Evolutionary conservation across 2,329 filamentous ascomycete genomes (phyloP).

Genomic region (Dactylellina drechsleri): DNA sequence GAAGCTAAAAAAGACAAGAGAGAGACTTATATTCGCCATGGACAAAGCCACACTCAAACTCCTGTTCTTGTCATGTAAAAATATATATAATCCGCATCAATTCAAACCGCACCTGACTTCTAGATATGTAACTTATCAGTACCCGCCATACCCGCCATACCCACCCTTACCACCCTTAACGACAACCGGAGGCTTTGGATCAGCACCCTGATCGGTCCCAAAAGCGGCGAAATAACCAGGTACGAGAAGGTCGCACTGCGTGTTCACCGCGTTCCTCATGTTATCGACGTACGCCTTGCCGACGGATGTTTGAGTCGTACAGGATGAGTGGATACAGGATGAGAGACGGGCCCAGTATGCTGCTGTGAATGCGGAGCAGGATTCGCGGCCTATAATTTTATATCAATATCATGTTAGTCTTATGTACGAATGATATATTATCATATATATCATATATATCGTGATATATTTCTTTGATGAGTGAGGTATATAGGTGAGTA

Average conservation of each 20-base stretch:
- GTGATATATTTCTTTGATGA: not conserved
- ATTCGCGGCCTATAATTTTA: conserved; percentile 18
- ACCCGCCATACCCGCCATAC: too few relatives aligned
- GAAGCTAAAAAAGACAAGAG: not conserved
- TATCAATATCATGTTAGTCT: not conserved
- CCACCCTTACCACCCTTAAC: too few relatives aligned
- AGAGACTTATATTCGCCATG: not conserved
- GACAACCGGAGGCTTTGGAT: too few relatives aligned
- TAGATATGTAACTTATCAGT: too few relatives aligned
- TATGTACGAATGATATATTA: not conserved
- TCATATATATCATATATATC: not conserved
- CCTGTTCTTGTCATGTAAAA: not conserved
- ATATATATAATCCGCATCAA: not conserved
- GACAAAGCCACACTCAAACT: too few relatives aligned
- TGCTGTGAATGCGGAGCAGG: conserved; percentile 28
- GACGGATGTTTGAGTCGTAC: conserved; percentile 1
- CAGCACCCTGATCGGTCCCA: too few relatives aligned
- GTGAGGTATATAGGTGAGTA: not conserved
- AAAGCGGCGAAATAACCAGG: too few relatives aligned
- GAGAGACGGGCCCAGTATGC: conserved; percentile 32
- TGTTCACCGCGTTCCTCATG: conserved; percentile 24
- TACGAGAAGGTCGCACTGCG: conserved; percentile 13
- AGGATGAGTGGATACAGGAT: conserved; percentile 20
- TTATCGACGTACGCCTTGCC: conserved; percentile 10
- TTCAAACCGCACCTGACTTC: too few relatives aligned